phyloP scores from a whole-genome alignment of 306 rosid genomes.

The Cicer pinnatifidum region DNA sequence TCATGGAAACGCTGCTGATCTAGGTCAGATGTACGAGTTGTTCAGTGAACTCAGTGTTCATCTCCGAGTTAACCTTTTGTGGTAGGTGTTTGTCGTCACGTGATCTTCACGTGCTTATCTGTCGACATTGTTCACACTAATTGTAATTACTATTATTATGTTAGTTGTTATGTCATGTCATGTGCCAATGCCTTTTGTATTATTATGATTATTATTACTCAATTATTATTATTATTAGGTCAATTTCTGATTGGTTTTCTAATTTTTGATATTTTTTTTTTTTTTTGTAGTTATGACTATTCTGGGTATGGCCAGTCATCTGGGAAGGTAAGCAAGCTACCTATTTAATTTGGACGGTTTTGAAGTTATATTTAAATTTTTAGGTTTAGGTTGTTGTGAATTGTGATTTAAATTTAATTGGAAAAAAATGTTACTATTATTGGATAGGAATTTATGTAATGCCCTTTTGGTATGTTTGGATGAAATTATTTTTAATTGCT shows the following conservation, averaged over 20 bases:
- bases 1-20: slow-evolving; percentile 97
- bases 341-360: background rate
- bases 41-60: slow-evolving; percentile 79
- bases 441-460: background rate
- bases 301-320: slow-evolving; percentile 89
- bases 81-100: slow-evolving; percentile 54
- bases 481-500: no score
- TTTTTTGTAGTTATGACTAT: slow-evolving; percentile 74
- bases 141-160: background rate
- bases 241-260: slow-evolving; percentile 14
- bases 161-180: background rate
- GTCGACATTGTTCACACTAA: background rate
- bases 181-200: background rate
- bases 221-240: background rate
- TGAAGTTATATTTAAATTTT: background rate
- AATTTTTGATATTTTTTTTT: background rate
- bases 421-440: background rate
- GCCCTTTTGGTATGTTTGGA: background rate
- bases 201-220: background rate
- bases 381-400: background rate
- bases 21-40: slow-evolving; percentile 94
- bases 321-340: slow-evolving; percentile 70
- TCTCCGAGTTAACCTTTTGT: slow-evolving; percentile 83
- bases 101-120: background rate
- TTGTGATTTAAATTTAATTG: slow-evolving; percentile 6